These are phyloP conservation scores for Artemisia argyi DNA, from an alignment of 129 eudicot species.

Conservation along the genomic window DNA sequence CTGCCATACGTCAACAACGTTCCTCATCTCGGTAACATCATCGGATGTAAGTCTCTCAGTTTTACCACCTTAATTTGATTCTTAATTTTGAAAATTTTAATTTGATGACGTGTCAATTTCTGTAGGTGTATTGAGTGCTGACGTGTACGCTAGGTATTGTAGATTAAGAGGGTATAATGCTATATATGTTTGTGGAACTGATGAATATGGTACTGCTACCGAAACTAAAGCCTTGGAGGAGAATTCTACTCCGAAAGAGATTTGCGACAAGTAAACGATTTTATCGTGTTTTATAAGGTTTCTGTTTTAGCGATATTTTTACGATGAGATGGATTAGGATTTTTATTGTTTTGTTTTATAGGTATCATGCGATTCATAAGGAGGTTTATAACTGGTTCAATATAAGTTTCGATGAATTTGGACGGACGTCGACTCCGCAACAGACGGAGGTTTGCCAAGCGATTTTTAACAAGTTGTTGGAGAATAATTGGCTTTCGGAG, in stretches of 20 bases:
- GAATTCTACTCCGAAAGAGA: constrained; percentile 70
- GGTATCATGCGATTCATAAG: constrained; percentile 90
- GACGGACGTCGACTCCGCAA: constrained; percentile 86
- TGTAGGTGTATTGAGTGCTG: constrained; percentile 96
- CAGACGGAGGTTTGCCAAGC: constrained; percentile 97
- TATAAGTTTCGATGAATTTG: constrained; percentile 87
- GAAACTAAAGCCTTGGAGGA: constrained; percentile 97
- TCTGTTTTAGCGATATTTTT: background rate
- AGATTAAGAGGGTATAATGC: constrained; percentile 72
- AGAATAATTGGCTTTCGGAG: constrained; percentile 84
- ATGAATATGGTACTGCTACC: constrained; percentile 95
- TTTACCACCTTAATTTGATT: background rate
- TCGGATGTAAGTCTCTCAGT: constrained; percentile 45
- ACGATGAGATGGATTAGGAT: background rate
- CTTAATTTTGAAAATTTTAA: constrained; percentile 2
- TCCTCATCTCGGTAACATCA: constrained; percentile 70
- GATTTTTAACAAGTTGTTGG: constrained; percentile 69
- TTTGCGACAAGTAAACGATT: constrained; percentile 76
- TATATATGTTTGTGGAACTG: constrained; percentile 86
- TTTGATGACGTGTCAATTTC: background rate
- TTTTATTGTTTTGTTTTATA: constrained; percentile 19
- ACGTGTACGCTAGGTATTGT: constrained; percentile 91
- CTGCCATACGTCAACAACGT: constrained; percentile 70
- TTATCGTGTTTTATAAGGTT: background rate
- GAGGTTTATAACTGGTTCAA: constrained; percentile 86